Percentiles rank a stretch among this genome's conserved stretches.
These are phyloP conservation scores for Aureobasidium sp. DNA, from an alignment of 2,329 filamentous ascomycete species.

Conservation along the genomic window DNA sequence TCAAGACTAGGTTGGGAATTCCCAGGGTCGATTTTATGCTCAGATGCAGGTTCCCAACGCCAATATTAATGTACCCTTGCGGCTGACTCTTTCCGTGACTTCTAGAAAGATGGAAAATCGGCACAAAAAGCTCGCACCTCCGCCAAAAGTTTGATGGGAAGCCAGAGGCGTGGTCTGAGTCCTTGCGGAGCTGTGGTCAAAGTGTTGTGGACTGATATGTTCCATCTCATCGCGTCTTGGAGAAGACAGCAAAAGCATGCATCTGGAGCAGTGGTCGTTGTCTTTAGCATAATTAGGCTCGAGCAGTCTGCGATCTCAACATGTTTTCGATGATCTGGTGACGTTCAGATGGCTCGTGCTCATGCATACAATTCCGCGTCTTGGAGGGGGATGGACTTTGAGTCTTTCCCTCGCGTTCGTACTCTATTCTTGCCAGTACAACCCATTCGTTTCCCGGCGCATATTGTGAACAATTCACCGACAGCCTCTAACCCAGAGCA, in stretches of 20 bases:
- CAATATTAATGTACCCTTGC: slow-evolving; percentile 1
- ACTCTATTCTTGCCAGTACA: background rate
- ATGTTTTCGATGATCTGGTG: slow-evolving; percentile 1
- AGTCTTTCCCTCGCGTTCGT: background rate
- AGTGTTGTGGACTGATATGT: background rate
- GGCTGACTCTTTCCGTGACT: background rate
- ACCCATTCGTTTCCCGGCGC: background rate
- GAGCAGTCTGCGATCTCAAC: background rate
- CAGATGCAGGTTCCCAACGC: slow-evolving; percentile 5
- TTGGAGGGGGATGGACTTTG: background rate
- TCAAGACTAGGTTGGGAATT: background rate
- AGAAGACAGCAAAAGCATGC: background rate
- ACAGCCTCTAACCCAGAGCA: background rate
- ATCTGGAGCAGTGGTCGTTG: background rate
- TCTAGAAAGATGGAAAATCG: slow-evolving; percentile 5
- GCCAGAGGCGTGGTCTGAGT: background rate
- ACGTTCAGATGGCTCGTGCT: slow-evolving; percentile 9
- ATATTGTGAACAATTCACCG: background rate
- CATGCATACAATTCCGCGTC: background rate
- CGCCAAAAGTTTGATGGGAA: background rate
- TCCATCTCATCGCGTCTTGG: background rate
- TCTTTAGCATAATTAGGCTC: slow-evolving; percentile 1
- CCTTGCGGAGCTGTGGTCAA: background rate
- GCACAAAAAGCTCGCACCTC: background rate
- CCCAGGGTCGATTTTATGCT: background rate